Evolutionary conservation across 176 grass and related monocot genomes (phyloP).

Genomic region (Puccinellia tenuiflora): DNA sequence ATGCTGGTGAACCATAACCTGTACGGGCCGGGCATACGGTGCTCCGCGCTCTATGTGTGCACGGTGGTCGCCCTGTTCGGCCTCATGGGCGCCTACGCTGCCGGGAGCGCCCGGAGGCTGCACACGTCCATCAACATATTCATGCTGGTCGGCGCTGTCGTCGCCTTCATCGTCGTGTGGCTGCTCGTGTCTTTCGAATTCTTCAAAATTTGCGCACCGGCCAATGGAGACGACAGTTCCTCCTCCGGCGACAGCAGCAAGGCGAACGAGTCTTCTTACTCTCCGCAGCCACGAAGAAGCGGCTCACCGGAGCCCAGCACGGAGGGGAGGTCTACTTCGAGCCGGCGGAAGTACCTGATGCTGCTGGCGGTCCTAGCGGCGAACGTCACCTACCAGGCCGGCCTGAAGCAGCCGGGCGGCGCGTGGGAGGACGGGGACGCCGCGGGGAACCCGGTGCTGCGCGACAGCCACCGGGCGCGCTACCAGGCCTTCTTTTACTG

Average conservation of each 20-base stretch:
- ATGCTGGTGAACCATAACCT: not conserved
- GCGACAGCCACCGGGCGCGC: not conserved
- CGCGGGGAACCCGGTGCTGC: conserved; percentile 2
- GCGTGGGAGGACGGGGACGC: not conserved
- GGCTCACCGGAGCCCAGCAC: not conserved
- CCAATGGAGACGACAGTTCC: not conserved
- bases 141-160: not conserved
- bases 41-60: conserved; percentile 10
- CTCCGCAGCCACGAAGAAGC: not conserved
- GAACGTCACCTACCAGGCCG: conserved; percentile 39
- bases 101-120: not conserved
- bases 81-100: conserved; percentile 15
- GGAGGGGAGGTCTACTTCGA: not conserved
- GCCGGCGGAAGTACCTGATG: conserved; percentile 27
- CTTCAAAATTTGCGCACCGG: not conserved
- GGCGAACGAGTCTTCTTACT: not conserved
- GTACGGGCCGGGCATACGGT: not conserved
- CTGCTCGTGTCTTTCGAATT: not conserved
- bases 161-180: not conserved
- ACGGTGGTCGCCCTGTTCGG: not conserved
- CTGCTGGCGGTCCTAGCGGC: conserved; percentile 30
- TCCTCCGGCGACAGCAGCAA: not conserved
- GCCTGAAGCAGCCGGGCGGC: conserved; percentile 25
- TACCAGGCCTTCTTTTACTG: conserved; percentile 39
- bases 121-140: not conserved